Evolutionary conservation across 2,329 filamentous ascomycete species (phyloP).

Genomic region (Akanthomyces uredinophilus): DNA sequence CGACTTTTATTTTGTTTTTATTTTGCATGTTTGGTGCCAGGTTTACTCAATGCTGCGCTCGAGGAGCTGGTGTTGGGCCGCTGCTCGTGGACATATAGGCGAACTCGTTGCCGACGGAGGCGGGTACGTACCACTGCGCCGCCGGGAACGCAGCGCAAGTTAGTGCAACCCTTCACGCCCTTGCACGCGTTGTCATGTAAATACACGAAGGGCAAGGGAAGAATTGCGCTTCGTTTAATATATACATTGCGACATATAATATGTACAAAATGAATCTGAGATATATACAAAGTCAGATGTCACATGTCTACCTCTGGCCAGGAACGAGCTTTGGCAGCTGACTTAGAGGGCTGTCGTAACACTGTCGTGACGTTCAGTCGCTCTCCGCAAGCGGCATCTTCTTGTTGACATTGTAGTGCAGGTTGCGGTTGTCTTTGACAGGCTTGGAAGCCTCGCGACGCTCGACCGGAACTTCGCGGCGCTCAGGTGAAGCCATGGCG

Average conservation of each 20-base stretch:
- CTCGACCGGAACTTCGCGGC: not conserved
- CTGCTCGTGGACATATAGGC: not conserved
- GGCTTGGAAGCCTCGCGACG: not conserved
- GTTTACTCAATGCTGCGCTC: too few species aligned
- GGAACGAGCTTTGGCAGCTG: not conserved
- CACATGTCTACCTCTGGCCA: not conserved
- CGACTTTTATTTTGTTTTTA: too few species aligned
- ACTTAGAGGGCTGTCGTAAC: not conserved
- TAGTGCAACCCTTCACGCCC: too few species aligned
- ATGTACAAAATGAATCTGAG: not conserved
- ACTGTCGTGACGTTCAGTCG: not conserved
- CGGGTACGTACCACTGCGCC: too few species aligned
- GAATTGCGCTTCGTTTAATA: not conserved
- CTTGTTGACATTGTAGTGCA: not conserved
- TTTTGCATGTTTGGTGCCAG: too few species aligned
- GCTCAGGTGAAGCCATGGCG: not conserved
- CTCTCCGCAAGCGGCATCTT: not conserved
- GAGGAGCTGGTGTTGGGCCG: not conserved
- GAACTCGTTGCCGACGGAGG: not conserved
- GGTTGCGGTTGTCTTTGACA: not conserved
- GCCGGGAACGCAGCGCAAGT: too few species aligned
- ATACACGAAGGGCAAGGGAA: not conserved
- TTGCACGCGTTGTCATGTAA: not conserved
- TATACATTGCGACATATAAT: slow-evolving; percentile 6
- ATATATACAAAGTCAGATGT: not conserved